Conservation (phyloP, 2,329 filamentous ascomycete species). For the Leptographium galeiforme region DNA sequence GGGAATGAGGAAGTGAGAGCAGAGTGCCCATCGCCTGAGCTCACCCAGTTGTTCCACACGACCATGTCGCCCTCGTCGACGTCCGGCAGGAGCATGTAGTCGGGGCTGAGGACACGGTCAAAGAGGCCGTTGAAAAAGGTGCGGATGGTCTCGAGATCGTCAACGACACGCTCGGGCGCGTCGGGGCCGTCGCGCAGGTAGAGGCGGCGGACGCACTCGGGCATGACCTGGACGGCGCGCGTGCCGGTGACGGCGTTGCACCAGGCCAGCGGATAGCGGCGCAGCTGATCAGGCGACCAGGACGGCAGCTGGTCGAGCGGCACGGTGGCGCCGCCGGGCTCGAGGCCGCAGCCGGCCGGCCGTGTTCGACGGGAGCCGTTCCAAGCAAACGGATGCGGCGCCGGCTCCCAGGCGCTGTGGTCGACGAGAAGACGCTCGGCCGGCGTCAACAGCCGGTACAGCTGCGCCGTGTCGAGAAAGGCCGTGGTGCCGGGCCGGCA, state of each 20-base stretch:
- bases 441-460: background rate
- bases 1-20: background rate
- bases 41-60: conserved; percentile 25
- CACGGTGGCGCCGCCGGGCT: background rate
- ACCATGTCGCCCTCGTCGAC: conserved; percentile 27
- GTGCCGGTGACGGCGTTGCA: conserved; percentile 26
- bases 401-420: background rate
- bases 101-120: conserved; percentile 24
- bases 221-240: conserved; percentile 27
- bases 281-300: conserved; percentile 11
- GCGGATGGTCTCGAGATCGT: conserved; percentile 24
- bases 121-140: conserved; percentile 21
- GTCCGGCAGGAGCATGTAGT: conserved; percentile 25
- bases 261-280: conserved; percentile 31
- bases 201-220: conserved; percentile 24
- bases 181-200: conserved; percentile 20
- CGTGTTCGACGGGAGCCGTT: background rate
- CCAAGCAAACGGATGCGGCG: conserved; percentile 1
- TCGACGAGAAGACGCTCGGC: background rate
- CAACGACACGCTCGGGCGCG: conserved; percentile 21
- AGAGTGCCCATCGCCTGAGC: background rate
- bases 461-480: background rate
- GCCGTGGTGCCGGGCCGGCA: conserved; percentile 14
- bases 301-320: background rate
- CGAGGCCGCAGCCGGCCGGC: background rate